Evolutionary conservation across 352 stramenopile genomes (phyloP).

Genomic region (Globisporangium megalacanthum): DNA sequence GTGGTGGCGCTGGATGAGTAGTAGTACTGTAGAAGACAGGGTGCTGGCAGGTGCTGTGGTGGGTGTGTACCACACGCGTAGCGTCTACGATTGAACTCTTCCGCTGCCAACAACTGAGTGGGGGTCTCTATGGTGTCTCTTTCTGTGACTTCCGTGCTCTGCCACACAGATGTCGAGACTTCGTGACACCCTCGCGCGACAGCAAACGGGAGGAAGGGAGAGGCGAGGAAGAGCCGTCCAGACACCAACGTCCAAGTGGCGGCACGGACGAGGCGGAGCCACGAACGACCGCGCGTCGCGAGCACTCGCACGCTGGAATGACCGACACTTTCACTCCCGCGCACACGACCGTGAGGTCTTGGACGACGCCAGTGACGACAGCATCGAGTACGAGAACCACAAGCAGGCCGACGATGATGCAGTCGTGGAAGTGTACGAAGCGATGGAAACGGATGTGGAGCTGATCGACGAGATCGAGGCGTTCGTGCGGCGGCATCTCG

Average conservation of each 20-base stretch:
- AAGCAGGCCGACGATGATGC: no score
- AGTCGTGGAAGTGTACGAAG: slow-evolving; percentile 29
- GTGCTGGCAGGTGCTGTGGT: no score
- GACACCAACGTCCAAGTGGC: no score
- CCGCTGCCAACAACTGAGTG: no score
- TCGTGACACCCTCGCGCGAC: slow-evolving; percentile 17
- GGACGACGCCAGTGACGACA: neutral
- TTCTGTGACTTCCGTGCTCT: neutral
- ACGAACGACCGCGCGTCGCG: neutral
- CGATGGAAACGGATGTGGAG: slow-evolving; percentile 52
- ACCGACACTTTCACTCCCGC: neutral
- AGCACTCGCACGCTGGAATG: neutral
- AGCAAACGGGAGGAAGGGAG: slow-evolving; percentile 8
- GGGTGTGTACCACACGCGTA: no score
- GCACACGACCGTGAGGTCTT: neutral
- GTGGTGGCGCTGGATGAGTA: neutral
- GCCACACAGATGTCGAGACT: slow-evolving; percentile 20
- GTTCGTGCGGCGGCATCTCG: slow-evolving; percentile 31
- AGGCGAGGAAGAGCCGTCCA: no score
- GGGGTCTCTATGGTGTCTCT: neutral
- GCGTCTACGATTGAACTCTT: no score
- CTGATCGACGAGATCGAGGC: slow-evolving; percentile 43
- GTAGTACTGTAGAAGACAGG: no score
- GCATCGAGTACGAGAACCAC: slow-evolving; percentile 11
- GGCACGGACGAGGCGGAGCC: neutral